Evolutionary conservation across 1,284 basidiomycete species (phyloP), one percentile per base, ranked within the genome.

Genomic region (Rhizopogon hawkerae): DNA sequence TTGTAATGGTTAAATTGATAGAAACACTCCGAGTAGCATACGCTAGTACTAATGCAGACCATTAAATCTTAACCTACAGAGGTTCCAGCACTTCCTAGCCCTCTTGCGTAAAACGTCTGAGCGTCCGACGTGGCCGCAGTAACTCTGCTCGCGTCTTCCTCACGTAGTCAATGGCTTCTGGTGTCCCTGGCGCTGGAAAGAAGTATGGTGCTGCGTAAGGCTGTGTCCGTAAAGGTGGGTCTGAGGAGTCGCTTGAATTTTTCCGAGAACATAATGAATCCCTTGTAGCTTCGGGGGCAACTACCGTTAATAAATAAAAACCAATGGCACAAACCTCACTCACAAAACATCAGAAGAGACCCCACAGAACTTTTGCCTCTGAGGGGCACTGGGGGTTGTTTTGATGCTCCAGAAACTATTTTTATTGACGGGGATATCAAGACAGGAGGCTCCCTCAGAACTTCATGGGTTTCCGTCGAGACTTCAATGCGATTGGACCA

Each of bases 161-260:
- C 6, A 63, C 58, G 52, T 72, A 72, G 24, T 46, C 45, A 46
- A 46, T 21, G 13, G 70, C 65, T 34, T 64, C 62, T 1, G 67
- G 64, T 16, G 70, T 67, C 16, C 62, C 63, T 2, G 79, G 78
- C 4, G 69, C 63, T 14, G 78, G 74, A 53, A 77, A 75, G 62
- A 77, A 80, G 57, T 79, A 82, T 2, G 80, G 79, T 3, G 78
- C 78, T 50, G 77, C 73, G 54, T 82, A 83, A 1, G 81, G 79
- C 39, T 76, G 69, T 1, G 80, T 82, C 21, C 80, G 74, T 29
- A 65, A 61, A 0, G 59, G 53, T n/a, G 64, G 58, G 36, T 37
- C 16, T 9, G 29, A n/a, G 13, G 35, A 4, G 23, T 42, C 41
- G 9, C 21, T 26, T 24, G 42, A 5, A 8, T 11, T 33, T 43